Conservation (phyloP, 2,329 filamentous ascomycete genomes). For the Magnaporthales sp. region DNA sequence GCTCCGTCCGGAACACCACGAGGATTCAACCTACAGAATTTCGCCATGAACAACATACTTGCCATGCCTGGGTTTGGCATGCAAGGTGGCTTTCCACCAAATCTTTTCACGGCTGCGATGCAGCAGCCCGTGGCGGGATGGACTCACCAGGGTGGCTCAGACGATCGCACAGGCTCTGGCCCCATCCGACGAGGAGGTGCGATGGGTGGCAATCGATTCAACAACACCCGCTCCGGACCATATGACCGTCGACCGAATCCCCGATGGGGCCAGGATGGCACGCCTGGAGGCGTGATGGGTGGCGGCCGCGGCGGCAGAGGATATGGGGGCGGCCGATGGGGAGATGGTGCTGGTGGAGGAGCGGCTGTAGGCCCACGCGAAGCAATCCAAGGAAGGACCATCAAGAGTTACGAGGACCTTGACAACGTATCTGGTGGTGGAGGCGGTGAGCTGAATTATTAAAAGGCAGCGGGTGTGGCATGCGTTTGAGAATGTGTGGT, state of each 20-base stretch:
- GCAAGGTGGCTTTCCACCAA: constrained; percentile 31
- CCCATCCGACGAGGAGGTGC: constrained; percentile 59
- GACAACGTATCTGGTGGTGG: constrained; percentile 73
- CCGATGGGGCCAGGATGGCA: constrained; percentile 35
- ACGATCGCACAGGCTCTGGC: constrained; percentile 37
- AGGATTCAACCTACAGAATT: constrained; percentile 79
- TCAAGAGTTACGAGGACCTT: constrained; percentile 96
- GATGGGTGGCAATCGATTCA: constrained; percentile 38
- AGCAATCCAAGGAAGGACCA: constrained; percentile 81
- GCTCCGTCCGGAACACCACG: constrained; percentile 76
- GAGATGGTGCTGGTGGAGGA: constrained; percentile 64
- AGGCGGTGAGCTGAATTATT: constrained; percentile 87
- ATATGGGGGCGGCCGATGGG: constrained; percentile 49
- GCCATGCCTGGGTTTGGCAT: constrained; percentile 49
- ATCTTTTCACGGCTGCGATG: constrained; percentile 44
- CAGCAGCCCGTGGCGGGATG: constrained; percentile 35
- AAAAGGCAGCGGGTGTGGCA: constrained; percentile 12
- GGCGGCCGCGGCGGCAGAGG: constrained; percentile 32
- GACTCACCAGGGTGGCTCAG: constrained; percentile 28
- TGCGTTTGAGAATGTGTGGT: neutral
- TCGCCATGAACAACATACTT: constrained; percentile 51
- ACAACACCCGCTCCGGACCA: constrained; percentile 59
- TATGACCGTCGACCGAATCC: constrained; percentile 61
- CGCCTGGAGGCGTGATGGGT: constrained; percentile 31
- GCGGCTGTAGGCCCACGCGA: constrained; percentile 78